phyloP scores from a whole-genome alignment of 331 rosid species.

The Quercus tomentella region DNA sequence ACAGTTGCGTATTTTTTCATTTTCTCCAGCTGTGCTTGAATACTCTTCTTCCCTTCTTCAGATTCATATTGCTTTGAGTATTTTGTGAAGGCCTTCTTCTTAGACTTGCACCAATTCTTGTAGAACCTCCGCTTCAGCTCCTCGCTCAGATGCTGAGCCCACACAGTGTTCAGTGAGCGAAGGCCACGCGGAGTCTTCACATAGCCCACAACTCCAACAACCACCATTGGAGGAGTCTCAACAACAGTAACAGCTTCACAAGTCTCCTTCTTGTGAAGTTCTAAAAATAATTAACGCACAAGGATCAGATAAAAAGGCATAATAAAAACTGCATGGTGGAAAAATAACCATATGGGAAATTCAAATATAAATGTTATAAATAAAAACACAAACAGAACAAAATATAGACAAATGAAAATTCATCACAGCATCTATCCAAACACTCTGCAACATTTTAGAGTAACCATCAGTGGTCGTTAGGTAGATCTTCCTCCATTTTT shows the following conservation, averaged over 20 bases:
- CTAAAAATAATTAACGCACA: conserved; percentile 7
- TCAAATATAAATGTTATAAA: not conserved
- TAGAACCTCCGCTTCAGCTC: conserved; percentile 64
- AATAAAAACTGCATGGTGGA: not conserved
- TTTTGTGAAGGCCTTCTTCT: conserved; percentile 68
- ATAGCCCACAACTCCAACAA: conserved; percentile 73
- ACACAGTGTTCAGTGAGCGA: conserved; percentile 56
- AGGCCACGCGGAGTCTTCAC: conserved; percentile 77
- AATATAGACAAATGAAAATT: no score
- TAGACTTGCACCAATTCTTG: conserved; percentile 75
- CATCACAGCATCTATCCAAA: no score
- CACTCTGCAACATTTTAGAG: no score
- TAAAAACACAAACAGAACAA: not conserved
- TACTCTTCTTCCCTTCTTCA: conserved; percentile 57
- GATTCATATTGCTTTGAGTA: conserved; percentile 60
- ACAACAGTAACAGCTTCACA: conserved; percentile 65
- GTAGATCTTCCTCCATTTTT: no score
- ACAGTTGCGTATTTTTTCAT: conserved; percentile 65
- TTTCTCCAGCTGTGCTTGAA: conserved; percentile 56
- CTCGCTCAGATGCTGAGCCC: conserved; percentile 76
- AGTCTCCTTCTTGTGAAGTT: conserved; percentile 76
- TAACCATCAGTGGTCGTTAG: no score
- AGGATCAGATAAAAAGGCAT: not conserved
- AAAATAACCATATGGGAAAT: not conserved
- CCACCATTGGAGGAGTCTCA: conserved; percentile 69